phyloP scores from a whole-genome alignment of 768 basidiomycete species.

The Amanita polypyramis region DNA sequence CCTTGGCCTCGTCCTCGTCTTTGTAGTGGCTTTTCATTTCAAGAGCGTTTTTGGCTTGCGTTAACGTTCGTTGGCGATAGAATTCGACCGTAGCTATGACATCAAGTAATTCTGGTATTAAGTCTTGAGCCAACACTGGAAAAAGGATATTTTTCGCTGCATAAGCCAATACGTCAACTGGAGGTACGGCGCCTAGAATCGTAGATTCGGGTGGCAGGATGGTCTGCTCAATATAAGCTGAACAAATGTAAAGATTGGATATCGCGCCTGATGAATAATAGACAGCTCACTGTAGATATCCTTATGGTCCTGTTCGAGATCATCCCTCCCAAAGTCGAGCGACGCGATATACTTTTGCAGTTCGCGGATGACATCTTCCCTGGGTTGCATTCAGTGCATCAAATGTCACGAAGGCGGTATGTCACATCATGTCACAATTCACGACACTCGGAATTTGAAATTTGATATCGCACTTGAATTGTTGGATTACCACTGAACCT shows the following conservation, averaged over 20 bases:
- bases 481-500: too few relatives aligned
- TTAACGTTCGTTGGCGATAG: constrained; percentile 8
- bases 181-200: constrained; percentile 13
- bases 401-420: constrained; percentile 9
- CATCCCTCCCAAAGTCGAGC: background rate
- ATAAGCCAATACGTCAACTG: constrained; percentile 1
- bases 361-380: background rate
- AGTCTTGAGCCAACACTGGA: constrained; percentile 6
- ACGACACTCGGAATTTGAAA: background rate
- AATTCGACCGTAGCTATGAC: constrained; percentile 7
- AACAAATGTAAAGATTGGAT: background rate
- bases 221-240: constrained; percentile 14
- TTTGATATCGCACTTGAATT: too few relatives aligned
- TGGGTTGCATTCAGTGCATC: constrained; percentile 1
- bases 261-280: background rate
- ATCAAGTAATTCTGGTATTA: constrained; percentile 10
- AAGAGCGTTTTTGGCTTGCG: constrained; percentile 7
- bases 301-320: background rate
- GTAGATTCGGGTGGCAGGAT: constrained; percentile 17
- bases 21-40: constrained; percentile 17
- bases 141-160: constrained; percentile 5
- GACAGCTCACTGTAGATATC: constrained; percentile 4
- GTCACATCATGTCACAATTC: constrained; percentile 10
- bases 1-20: constrained; percentile 7
- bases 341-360: constrained; percentile 5